These are phyloP conservation scores for Exophiala viscosa DNA, from an alignment of 2,329 filamentous ascomycete species.

Conservation along the genomic window DNA sequence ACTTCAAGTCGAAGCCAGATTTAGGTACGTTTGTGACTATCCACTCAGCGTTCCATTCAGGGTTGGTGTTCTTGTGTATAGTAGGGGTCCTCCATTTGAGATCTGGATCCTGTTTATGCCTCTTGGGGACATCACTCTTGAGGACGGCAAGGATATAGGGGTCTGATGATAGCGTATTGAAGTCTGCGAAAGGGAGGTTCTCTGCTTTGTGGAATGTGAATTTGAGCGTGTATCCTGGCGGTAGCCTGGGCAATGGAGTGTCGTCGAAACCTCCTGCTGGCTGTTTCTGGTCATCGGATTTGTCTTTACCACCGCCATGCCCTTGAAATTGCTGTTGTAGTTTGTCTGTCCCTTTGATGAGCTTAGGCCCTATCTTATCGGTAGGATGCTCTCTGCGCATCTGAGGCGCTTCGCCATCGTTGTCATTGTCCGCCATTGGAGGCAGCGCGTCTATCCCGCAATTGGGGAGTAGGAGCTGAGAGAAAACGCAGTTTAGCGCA, in stretches of 20 bases:
- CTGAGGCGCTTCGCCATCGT: constrained; percentile 17
- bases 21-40: constrained; percentile 80
- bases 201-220: constrained; percentile 78
- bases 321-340: constrained; percentile 35
- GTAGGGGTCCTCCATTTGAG: constrained; percentile 73
- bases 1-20: constrained; percentile 78
- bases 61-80: constrained; percentile 66
- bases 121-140: constrained; percentile 62
- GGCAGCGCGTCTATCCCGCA: neutral
- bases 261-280: constrained; percentile 76
- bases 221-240: constrained; percentile 76
- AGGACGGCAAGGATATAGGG: constrained; percentile 79
- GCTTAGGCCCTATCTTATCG: constrained; percentile 38
- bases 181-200: constrained; percentile 78
- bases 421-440: constrained; percentile 16
- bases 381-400: constrained; percentile 24
- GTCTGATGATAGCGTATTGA: constrained; percentile 73
- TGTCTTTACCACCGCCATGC: constrained; percentile 36
- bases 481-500: neutral
- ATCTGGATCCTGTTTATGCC: constrained; percentile 82
- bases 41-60: constrained; percentile 82
- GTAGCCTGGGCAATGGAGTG: constrained; percentile 70
- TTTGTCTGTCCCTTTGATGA: constrained; percentile 39
- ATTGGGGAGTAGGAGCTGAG: neutral
- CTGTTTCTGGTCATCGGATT: constrained; percentile 33